Conservation (phyloP, 2,329 filamentous ascomycete genomes). For the Trichothecium sympodiale region DNA sequence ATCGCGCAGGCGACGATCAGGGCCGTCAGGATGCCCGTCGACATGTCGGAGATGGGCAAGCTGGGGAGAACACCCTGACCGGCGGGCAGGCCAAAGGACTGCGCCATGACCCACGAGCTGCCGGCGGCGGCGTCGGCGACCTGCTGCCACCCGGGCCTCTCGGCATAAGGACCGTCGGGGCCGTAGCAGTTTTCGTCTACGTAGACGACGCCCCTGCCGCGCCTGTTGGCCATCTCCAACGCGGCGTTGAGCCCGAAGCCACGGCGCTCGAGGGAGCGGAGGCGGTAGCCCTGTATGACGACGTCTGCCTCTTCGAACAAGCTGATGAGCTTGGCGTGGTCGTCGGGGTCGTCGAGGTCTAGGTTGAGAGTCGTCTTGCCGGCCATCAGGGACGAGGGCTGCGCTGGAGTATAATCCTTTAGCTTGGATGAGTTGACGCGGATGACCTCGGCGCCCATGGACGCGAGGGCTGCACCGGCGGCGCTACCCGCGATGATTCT, state of each 20-base stretch:
- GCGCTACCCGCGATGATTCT: slow-evolving; percentile 35
- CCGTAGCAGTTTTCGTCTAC: slow-evolving; percentile 60
- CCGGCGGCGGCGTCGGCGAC: slow-evolving; percentile 42
- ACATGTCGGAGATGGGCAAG: slow-evolving; percentile 24
- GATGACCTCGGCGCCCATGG: slow-evolving; percentile 34
- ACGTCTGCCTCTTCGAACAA: slow-evolving; percentile 39
- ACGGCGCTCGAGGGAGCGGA: slow-evolving; percentile 27
- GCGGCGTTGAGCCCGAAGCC: slow-evolving; percentile 29
- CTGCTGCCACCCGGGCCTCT: slow-evolving; percentile 54
- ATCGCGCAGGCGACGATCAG: slow-evolving; percentile 20
- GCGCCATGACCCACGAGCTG: slow-evolving; percentile 19
- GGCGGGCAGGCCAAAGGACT: slow-evolving; percentile 12
- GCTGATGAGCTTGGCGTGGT: slow-evolving; percentile 24
- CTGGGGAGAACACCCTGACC: slow-evolving; percentile 18
- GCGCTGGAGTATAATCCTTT: slow-evolving; percentile 19
- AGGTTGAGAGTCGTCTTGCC: slow-evolving; percentile 35
- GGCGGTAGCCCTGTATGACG: slow-evolving; percentile 41
- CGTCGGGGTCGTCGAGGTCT: slow-evolving; percentile 31
- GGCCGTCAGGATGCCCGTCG: slow-evolving; percentile 19
- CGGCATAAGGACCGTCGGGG: slow-evolving; percentile 40
- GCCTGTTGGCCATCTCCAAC: slow-evolving; percentile 33
- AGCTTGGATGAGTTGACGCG: slow-evolving; percentile 30
- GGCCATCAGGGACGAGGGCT: slow-evolving; percentile 24
- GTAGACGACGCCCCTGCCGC: slow-evolving; percentile 50
- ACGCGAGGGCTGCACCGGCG: slow-evolving; percentile 28